phyloP scores from a whole-genome alignment of 352 stramenopile species.

The Phytophthora pini region DNA sequence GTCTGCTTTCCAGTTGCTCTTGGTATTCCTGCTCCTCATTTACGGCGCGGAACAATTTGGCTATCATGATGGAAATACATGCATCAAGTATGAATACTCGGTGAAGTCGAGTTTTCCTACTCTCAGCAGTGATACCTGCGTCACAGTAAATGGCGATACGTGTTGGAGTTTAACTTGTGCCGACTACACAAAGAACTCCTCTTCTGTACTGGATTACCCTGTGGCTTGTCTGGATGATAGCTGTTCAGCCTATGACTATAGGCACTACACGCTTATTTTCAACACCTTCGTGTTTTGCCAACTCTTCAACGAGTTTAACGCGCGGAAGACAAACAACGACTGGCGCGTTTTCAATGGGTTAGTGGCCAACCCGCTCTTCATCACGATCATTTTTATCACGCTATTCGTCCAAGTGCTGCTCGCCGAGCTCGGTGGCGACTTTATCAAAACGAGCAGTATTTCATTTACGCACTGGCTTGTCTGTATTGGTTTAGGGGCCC shows the following conservation, averaged over 20 bases:
- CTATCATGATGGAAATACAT: conserved; percentile 66
- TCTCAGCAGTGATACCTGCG: conserved; percentile 47
- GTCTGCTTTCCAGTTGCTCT: conserved; percentile 75
- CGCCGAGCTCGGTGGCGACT: conserved; percentile 94
- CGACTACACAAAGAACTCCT: conserved; percentile 58
- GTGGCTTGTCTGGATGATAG: conserved; percentile 50
- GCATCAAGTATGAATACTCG: conserved; percentile 46
- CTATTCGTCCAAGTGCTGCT: conserved; percentile 96
- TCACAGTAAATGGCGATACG: conserved; percentile 48
- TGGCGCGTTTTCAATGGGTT: conserved; percentile 96
- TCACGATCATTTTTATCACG: conserved; percentile 92
- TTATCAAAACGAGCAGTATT: conserved; percentile 80
- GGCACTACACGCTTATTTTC: conserved; percentile 98
- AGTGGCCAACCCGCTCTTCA: conserved; percentile 93
- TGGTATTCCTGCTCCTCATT: conserved; percentile 84
- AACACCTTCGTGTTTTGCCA: conserved; percentile 98
- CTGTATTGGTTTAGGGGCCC: conserved; percentile 61
- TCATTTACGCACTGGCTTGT: conserved; percentile 67
- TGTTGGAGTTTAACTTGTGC: conserved; percentile 63
- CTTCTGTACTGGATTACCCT: conserved; percentile 47
- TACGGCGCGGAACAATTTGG: conserved; percentile 68
- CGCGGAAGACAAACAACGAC: conserved; percentile 92
- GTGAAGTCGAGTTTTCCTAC: conserved; percentile 60
- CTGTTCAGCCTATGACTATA: conserved; percentile 77
- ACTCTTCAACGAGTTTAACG: conserved; percentile 93